These are phyloP conservation scores for Trypanosoma brucei DNA, from an alignment of 208 protist genomes.

Conservation along the genomic window DNA sequence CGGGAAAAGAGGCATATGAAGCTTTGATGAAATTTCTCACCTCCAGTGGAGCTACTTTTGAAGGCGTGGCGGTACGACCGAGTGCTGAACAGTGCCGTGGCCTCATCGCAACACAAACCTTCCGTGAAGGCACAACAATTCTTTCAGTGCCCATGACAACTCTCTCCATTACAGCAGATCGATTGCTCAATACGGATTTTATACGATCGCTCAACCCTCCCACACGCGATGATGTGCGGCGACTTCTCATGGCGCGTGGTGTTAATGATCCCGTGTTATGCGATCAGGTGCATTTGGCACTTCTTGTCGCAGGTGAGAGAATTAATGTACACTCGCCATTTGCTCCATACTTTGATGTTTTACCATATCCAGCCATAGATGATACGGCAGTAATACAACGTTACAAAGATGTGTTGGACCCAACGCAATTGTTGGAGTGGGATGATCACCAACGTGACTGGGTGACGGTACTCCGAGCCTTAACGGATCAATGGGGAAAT, in stretches of 20 bases:
- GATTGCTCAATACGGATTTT: constrained; percentile 25
- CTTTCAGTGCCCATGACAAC: constrained; percentile 49
- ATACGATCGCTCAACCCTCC: constrained; percentile 35
- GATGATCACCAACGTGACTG: constrained; percentile 79
- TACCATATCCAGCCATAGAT: constrained; percentile 69
- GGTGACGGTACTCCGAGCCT: constrained; percentile 40
- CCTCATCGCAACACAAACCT: constrained; percentile 34
- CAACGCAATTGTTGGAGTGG: constrained; percentile 70
- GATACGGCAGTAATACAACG: constrained; percentile 46
- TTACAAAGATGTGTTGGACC: constrained; percentile 72
- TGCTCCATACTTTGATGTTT: constrained; percentile 51
- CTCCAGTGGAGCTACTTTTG: constrained; percentile 29
- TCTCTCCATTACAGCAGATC: constrained; percentile 37
- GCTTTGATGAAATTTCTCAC: constrained; percentile 14
- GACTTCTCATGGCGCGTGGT: constrained; percentile 45
- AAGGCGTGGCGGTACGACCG: constrained; percentile 40
- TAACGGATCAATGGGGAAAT: constrained; percentile 42
- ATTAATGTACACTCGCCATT: constrained; percentile 36
- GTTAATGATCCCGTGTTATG: constrained; percentile 64
- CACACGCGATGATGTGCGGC: constrained; percentile 41
- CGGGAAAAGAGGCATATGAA: background rate
- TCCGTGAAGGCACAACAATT: constrained; percentile 57
- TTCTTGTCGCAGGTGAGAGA: constrained; percentile 63
- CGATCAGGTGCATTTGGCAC: constrained; percentile 67
- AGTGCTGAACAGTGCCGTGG: constrained; percentile 40